Evolutionary conservation across 441 rosid species (phyloP).

Genomic region (Eutrema salsugineum): DNA sequence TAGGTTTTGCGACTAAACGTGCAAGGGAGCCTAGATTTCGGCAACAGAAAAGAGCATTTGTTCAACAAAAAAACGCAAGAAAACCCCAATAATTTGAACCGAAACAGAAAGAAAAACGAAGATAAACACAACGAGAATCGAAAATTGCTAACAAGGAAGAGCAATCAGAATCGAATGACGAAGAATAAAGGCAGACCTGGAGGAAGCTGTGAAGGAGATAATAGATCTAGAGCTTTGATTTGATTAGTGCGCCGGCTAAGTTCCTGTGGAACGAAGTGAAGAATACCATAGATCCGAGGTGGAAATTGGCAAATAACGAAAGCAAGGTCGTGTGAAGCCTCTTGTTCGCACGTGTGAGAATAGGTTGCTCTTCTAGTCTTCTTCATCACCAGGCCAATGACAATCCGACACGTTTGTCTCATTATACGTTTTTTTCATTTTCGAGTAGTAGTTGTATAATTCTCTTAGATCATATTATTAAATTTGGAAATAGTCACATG

Average conservation of each 20-base stretch:
- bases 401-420: neutral
- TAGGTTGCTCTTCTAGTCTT: neutral
- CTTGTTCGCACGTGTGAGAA: conserved; percentile 23
- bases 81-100: neutral
- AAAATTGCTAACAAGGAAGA: neutral
- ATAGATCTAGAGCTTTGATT: conserved; percentile 4
- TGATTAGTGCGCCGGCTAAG: conserved; percentile 19
- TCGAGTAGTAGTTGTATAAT: too few species aligned
- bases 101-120: neutral
- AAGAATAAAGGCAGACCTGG: neutral
- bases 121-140: neutral
- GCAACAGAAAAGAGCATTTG: neutral
- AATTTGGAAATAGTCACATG: too few species aligned
- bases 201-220: neutral
- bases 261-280: conserved; percentile 4
- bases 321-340: conserved; percentile 10
- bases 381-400: neutral
- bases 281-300: neutral
- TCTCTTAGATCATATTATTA: too few species aligned
- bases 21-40: neutral
- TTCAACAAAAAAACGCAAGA: neutral
- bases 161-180: neutral
- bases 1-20: neutral
- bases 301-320: neutral
- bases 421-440: neutral